Base-by-base conservation (phyloP, 352 stramenopile species). In the Halophytophthora polymorphica region DNA sequence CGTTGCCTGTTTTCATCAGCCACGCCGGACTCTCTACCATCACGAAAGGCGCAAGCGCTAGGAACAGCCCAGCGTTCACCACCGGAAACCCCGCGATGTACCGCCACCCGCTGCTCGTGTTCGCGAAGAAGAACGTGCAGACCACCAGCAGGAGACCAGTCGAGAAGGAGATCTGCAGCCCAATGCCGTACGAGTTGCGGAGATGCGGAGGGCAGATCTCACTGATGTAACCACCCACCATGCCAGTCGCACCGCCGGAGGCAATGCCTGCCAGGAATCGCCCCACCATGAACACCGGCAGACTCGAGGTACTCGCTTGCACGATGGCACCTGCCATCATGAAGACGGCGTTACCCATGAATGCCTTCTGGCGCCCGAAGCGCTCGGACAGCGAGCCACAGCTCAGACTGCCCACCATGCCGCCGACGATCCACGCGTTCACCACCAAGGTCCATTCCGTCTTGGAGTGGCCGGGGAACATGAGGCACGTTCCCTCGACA, bases 11-110 rank as follows among this genome's bases (percentile, higher is more conserved):
- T 31, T 60, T 63, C 11, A 82, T 31, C 18, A 82, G 44, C 70
- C 73, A 84, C 35, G 63, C 53, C 1, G 73, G 73, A 29, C 70
- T 82, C 52, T 84, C 68, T 18, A 75, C 67, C n/a, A 84, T 52
- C 3, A 77, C 40, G 22, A 73, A 73, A 12, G 61, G 63, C n/a
- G 67, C 56, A 3, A 79, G 17, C 0, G 36, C 44, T 13, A 85
- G 29, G 50, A 80, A 77, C 8, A 69, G 10, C 2, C 58, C 48
- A 3, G 61, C 73, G 25, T 73, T 42, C 19, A 80, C 37, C 8
- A 75, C 49, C 15, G 71, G 73, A 18, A 77, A 79, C 0, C 52
- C 70, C 1, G 69, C 66, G 15, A 85, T 82, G 31, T 73, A 74
- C 12, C 80, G 64, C 77, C 77, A 88, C 15, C 77, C 72, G 5